A percentile compares a stretch with the other conserved stretches of the same genome.
Conservation (phyloP, 768 basidiomycete species). For the Hygrophoropsis aurantiaca region DNA sequence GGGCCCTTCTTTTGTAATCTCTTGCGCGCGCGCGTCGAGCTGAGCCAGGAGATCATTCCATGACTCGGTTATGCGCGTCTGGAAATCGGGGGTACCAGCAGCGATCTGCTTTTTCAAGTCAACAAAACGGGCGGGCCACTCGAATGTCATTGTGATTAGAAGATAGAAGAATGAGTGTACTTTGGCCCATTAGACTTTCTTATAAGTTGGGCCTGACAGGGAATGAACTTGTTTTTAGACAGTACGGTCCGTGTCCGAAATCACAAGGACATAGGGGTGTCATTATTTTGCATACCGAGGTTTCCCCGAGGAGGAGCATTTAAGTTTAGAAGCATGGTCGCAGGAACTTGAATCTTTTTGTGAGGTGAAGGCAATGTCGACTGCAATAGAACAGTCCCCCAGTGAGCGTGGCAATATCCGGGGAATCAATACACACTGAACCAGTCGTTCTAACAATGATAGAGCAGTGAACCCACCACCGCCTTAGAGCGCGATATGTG, state of each 20-base stretch:
- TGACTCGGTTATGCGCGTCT: conserved; percentile 46
- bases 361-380: neutral
- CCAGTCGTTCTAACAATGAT: neutral
- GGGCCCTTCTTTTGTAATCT: conserved; percentile 46
- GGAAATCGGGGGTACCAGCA: conserved; percentile 48
- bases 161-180: neutral
- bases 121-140: conserved; percentile 42
- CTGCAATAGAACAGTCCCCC: too few relatives aligned
- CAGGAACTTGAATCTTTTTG: neutral
- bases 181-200: conserved; percentile 2
- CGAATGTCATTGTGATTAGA: conserved; percentile 8
- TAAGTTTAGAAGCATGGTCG: neutral
- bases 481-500: too few relatives aligned
- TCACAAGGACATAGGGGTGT: conserved; percentile 3
- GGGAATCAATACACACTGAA: neutral
- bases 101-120: conserved; percentile 62
- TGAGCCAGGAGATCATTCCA: conserved; percentile 60
- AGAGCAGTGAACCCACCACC: too few relatives aligned
- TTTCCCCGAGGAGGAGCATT: neutral
- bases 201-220: conserved; percentile 10
- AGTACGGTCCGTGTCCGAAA: conserved; percentile 2
- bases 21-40: conserved; percentile 44
- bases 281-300: neutral
- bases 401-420: neutral
- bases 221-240: neutral